phyloP scores from a whole-genome alignment of 441 rosid genomes.

The Brassica hybrid region DNA sequence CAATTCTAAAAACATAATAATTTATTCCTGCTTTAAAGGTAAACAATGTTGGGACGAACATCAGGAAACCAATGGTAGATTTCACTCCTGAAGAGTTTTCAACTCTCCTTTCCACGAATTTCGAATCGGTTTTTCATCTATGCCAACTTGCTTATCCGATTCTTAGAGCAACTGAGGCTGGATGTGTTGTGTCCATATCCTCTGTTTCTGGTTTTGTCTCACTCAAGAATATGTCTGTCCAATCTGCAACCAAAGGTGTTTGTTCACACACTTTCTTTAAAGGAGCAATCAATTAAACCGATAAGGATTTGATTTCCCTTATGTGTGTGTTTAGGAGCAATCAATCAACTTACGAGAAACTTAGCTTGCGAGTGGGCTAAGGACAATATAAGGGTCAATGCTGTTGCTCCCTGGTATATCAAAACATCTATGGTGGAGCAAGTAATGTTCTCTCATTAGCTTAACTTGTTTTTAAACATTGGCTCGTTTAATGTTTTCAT shows the following conservation, averaged over 20 bases:
- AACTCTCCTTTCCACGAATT: slow-evolving; percentile 62
- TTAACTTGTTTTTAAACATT: neutral
- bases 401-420: slow-evolving; percentile 79
- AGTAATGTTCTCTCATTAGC: slow-evolving; percentile 43
- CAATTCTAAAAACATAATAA: no score
- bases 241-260: slow-evolving; percentile 77
- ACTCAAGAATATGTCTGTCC: slow-evolving; percentile 68
- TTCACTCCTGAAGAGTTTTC: slow-evolving; percentile 62
- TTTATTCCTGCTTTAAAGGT: slow-evolving; percentile 41
- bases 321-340: slow-evolving; percentile 53
- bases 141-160: slow-evolving; percentile 77
- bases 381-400: slow-evolving; percentile 67
- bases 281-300: slow-evolving; percentile 44
- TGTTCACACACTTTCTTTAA: slow-evolving; percentile 1
- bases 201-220: slow-evolving; percentile 77
- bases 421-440: slow-evolving; percentile 71
- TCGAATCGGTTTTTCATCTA: slow-evolving; percentile 72
- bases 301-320: neutral
- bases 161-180: slow-evolving; percentile 59
- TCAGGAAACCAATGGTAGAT: slow-evolving; percentile 68
- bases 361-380: slow-evolving; percentile 76
- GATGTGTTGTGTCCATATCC: slow-evolving; percentile 64
- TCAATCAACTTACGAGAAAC: slow-evolving; percentile 62
- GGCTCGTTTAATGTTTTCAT: neutral
- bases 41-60: slow-evolving; percentile 76